phyloP scores from a whole-genome alignment of 768 basidiomycete species.

The Lentinula guzmanii region DNA sequence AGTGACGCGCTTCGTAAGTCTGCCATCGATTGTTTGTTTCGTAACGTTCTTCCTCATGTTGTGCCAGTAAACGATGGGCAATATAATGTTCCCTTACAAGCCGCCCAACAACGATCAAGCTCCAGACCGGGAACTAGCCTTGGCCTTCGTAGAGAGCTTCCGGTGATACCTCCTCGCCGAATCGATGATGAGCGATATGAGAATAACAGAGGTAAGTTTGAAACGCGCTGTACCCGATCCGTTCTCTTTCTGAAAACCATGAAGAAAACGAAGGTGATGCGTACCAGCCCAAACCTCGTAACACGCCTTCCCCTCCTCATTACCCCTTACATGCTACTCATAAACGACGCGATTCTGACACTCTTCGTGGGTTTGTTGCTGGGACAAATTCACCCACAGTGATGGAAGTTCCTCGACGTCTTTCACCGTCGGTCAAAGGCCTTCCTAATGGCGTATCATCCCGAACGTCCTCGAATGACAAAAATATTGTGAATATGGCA shows the following conservation, averaged over 20 bases:
- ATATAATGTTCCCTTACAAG: conserved; percentile 9
- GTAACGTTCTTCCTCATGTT: conserved; percentile 16
- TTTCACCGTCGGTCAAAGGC: conserved; percentile 9
- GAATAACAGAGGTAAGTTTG: background rate
- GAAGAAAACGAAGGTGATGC: conserved; percentile 13
- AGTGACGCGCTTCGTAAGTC: conserved; percentile 45
- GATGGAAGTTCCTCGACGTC: conserved; percentile 21
- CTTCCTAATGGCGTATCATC: background rate
- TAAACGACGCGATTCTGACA: conserved; percentile 72
- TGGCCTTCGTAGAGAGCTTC: conserved; percentile 22
- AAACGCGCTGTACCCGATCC: background rate
- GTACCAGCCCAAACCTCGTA: conserved; percentile 23
- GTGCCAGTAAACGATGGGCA: conserved; percentile 19
- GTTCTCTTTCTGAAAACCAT: background rate
- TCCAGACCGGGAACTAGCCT: conserved; percentile 40
- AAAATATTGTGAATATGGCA: conserved; percentile 24
- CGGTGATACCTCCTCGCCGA: conserved; percentile 22
- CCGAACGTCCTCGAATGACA: conserved; percentile 3
- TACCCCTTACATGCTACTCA: conserved; percentile 36
- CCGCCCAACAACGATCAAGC: conserved; percentile 15
- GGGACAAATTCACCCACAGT: conserved; percentile 45
- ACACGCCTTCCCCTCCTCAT: conserved; percentile 33
- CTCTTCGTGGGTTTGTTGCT: conserved; percentile 45
- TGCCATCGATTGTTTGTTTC: background rate
- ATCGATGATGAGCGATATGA: conserved; percentile 27